phyloP scores from a whole-genome alignment of 257 asterid species.

The Scutellaria barbata region DNA sequence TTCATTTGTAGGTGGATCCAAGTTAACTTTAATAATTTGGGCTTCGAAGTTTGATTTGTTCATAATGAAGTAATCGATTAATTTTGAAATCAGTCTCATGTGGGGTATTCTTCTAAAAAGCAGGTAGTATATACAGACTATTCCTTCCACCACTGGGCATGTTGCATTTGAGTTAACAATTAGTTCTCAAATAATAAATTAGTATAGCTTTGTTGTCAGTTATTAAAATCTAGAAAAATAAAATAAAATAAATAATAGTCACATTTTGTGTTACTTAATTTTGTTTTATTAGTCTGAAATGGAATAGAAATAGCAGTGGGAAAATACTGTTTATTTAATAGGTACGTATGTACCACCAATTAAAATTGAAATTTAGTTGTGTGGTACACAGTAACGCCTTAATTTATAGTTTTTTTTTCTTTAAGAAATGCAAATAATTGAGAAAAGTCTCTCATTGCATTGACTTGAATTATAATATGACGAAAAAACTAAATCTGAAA shows the following conservation, averaged over 20 bases:
- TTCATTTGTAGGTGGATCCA: slow-evolving; percentile 28
- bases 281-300: too few relatives aligned
- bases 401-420: too few relatives aligned
- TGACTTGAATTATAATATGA: slow-evolving; percentile 24
- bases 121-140: slow-evolving; percentile 28
- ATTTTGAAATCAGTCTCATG: slow-evolving; percentile 22
- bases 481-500: slow-evolving; percentile 10
- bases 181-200: background rate
- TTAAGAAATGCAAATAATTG: background rate
- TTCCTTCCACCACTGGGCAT: slow-evolving; percentile 21
- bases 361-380: too few relatives aligned
- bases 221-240: background rate
- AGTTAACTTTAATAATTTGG: slow-evolving; percentile 30
- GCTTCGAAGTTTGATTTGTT: background rate
- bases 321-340: too few relatives aligned
- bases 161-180: too few relatives aligned
- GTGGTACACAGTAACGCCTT: too few relatives aligned
- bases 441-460: slow-evolving; percentile 30
- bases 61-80: slow-evolving; percentile 25
- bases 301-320: too few relatives aligned
- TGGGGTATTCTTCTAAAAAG: slow-evolving; percentile 19
- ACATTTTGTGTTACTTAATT: background rate
- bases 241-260: background rate
- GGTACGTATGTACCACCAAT: too few relatives aligned
- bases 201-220: background rate